Evolutionary conservation across 2,329 filamentous ascomycete genomes (phyloP).

Genomic region (Cladophialophora exuberans): DNA sequence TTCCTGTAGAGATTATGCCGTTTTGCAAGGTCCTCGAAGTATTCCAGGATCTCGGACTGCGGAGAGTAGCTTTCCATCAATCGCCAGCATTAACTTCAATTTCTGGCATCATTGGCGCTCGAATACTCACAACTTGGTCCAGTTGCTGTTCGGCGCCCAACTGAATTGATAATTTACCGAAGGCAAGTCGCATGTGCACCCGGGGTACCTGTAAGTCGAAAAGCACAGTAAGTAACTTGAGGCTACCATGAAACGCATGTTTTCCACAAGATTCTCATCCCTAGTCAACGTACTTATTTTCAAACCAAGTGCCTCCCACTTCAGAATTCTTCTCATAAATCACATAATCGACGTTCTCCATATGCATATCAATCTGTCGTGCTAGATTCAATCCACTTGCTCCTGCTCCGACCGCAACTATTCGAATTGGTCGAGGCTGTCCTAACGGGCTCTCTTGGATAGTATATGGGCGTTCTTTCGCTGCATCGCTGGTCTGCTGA

Average conservation of each 20-base stretch:
- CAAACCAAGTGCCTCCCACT: no score
- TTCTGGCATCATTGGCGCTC: no score
- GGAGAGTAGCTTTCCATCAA: no score
- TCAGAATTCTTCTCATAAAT: slow-evolving; percentile 48
- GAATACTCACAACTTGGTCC: slow-evolving; percentile 36
- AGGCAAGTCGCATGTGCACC: slow-evolving; percentile 23
- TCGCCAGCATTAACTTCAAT: no score
- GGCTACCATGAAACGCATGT: no score
- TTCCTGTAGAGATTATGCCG: background rate
- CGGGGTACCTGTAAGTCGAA: slow-evolving; percentile 43
- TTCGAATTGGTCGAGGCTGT: slow-evolving; percentile 4
- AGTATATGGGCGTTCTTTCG: no score
- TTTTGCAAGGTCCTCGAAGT: background rate
- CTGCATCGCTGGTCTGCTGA: no score
- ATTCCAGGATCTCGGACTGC: background rate
- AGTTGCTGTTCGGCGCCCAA: slow-evolving; percentile 48
- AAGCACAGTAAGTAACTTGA: no score
- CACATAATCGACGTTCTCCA: slow-evolving; percentile 38
- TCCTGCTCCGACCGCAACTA: slow-evolving; percentile 25
- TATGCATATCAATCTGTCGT: slow-evolving; percentile 28
- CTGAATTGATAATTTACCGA: slow-evolving; percentile 48
- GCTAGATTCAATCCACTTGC: slow-evolving; percentile 20
- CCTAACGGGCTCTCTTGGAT: background rate
- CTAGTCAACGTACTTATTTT: no score
- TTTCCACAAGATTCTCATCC: no score